phyloP scores from a whole-genome alignment of 768 basidiomycete genomes.

The Hortiboletus flavorubellus region DNA sequence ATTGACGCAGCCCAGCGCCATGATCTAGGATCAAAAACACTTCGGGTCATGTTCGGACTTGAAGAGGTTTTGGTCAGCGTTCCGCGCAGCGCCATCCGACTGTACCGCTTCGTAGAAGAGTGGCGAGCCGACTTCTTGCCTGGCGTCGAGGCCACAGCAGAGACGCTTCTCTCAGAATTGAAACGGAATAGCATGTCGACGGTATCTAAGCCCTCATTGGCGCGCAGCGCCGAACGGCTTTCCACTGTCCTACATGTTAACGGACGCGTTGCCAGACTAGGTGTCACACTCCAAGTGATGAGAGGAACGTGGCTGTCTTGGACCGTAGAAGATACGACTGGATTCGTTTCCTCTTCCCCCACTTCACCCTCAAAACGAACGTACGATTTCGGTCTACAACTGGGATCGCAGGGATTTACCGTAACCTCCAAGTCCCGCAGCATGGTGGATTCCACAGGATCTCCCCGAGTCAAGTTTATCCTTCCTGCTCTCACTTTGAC shows the following conservation, averaged over 20 bases:
- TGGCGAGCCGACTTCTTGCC: constrained; percentile 82
- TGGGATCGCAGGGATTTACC: constrained; percentile 57
- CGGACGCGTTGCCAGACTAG: constrained; percentile 46
- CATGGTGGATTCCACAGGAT: constrained; percentile 34
- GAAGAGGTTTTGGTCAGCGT: constrained; percentile 53
- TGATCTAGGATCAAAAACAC: constrained; percentile 40
- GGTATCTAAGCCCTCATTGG: constrained; percentile 28
- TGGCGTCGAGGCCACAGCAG: constrained; percentile 63
- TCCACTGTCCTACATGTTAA: constrained; percentile 45
- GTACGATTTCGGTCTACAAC: constrained; percentile 60
- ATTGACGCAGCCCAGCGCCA: constrained; percentile 45
- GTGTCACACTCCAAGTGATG: constrained; percentile 76
- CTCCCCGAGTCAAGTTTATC: constrained; percentile 54
- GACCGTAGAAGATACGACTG: constrained; percentile 52
- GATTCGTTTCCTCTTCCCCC: constrained; percentile 43
- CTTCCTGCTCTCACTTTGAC: constrained; percentile 65
- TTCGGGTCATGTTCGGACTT: constrained; percentile 44
- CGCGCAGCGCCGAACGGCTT: constrained; percentile 9
- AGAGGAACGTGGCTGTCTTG: constrained; percentile 85
- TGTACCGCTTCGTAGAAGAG: constrained; percentile 76
- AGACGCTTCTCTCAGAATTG: constrained; percentile 63
- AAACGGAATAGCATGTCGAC: constrained; percentile 40
- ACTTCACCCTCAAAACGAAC: constrained; percentile 30
- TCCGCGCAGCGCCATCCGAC: constrained; percentile 75
- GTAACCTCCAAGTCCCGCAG: constrained; percentile 48